Percentiles rank a stretch among this genome's conserved stretches.
Conservation (phyloP, 106 monocot genomes). For the Gastrodia elata region DNA sequence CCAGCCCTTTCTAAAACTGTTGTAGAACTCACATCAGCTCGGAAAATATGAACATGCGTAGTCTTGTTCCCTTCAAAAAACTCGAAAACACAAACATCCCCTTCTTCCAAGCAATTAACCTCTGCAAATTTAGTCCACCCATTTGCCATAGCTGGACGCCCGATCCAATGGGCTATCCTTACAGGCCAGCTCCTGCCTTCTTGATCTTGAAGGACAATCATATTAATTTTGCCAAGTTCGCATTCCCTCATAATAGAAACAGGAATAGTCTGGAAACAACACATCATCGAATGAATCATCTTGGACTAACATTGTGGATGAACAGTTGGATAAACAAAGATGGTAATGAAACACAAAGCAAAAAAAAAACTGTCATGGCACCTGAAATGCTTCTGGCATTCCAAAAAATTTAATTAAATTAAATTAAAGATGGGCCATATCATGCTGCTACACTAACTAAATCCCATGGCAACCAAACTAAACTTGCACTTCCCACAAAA, state of each 20-base stretch:
- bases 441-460: background rate
- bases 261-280: constrained; percentile 13
- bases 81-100: constrained; percentile 19
- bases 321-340: constrained; percentile 1
- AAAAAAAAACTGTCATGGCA: background rate
- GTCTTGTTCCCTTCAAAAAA: constrained; percentile 1
- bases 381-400: background rate
- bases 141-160: constrained; percentile 9
- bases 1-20: background rate
- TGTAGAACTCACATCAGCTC: background rate
- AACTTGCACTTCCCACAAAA: background rate
- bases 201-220: constrained; percentile 12
- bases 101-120: constrained; percentile 9
- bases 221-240: background rate
- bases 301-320: background rate
- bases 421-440: background rate
- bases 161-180: constrained; percentile 6
- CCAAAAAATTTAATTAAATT: background rate
- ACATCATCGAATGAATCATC: background rate
- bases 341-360: background rate
- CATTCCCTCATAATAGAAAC: constrained; percentile 5
- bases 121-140: constrained; percentile 13
- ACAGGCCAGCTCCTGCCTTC: constrained; percentile 12
- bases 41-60: constrained; percentile 18
- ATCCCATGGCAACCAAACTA: background rate